These are phyloP conservation scores for Globisporangium recalcitrans DNA, from an alignment of 352 stramenopile genomes.

Conservation along the genomic window DNA sequence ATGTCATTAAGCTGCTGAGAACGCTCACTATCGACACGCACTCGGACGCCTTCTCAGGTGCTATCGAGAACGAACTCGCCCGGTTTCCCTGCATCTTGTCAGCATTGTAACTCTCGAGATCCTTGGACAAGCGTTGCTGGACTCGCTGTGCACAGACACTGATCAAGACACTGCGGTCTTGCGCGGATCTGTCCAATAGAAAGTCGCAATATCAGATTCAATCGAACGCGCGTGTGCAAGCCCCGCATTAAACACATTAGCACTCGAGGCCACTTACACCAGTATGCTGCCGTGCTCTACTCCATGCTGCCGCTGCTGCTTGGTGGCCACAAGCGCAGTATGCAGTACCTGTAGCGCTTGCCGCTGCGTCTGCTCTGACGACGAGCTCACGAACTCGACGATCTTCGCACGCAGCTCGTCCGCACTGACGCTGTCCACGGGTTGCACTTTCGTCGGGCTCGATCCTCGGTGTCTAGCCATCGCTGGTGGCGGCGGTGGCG, in stretches of 20 bases:
- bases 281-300: not conserved
- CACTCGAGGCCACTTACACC: conserved; percentile 1
- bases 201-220: not conserved
- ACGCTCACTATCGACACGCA: conserved; percentile 23
- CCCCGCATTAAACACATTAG: not conserved
- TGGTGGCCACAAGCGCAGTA: conserved; percentile 9
- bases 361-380: conserved; percentile 17
- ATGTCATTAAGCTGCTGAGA: conserved; percentile 22
- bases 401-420: conserved; percentile 24
- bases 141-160: conserved; percentile 36
- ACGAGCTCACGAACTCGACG: conserved; percentile 25
- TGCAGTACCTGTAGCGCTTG: conserved; percentile 22
- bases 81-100: conserved; percentile 18
- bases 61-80: not conserved
- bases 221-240: not conserved
- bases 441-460: conserved; percentile 12
- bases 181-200: conserved; percentile 10
- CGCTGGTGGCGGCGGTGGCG: not conserved
- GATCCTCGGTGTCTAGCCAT: not conserved
- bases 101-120: conserved; percentile 35
- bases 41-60: conserved; percentile 1
- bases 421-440: not conserved
- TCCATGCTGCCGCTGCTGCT: not conserved
- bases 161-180: conserved; percentile 14
- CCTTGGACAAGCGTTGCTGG: conserved; percentile 23